Evolutionary conservation across 805 yeast genomes (phyloP).

Genomic region (Candida glaebosa): DNA sequence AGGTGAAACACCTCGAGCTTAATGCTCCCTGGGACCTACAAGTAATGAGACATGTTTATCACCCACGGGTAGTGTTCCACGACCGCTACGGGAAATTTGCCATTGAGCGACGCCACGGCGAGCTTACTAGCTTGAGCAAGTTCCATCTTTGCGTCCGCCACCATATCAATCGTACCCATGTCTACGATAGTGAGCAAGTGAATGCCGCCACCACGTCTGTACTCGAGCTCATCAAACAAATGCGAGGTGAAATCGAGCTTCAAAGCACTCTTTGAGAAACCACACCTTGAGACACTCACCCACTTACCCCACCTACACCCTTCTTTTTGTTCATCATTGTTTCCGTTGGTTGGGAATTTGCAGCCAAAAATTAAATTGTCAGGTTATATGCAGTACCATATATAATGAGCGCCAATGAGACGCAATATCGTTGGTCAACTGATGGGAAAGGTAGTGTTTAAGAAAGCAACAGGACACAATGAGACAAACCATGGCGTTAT

Average conservation of each 20-base stretch:
- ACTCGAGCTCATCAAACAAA: too few relatives aligned
- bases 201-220: too few relatives aligned
- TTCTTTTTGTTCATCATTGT: neutral
- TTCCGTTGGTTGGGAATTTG: neutral
- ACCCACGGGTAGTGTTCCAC: neutral
- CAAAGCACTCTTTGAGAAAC: neutral
- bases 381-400: conserved; percentile 2
- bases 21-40: neutral
- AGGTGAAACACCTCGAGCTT: neutral
- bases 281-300: neutral
- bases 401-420: neutral
- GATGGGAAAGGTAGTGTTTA: too few relatives aligned
- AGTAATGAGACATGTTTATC: neutral
- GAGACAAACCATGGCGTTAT: conserved; percentile 31
- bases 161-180: too few relatives aligned
- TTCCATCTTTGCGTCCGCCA: too few relatives aligned
- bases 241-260: too few relatives aligned
- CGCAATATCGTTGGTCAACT: neutral
- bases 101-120: too few relatives aligned
- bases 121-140: too few relatives aligned
- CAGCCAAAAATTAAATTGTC: too few relatives aligned
- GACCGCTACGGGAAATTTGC: neutral
- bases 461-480: conserved; percentile 17
- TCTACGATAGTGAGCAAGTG: too few relatives aligned
- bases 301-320: neutral